Evolutionary conservation across 441 rosid genomes (phyloP), one percentile per base, ranked within the genome.

Genomic region (Populus tomentosa): DNA sequence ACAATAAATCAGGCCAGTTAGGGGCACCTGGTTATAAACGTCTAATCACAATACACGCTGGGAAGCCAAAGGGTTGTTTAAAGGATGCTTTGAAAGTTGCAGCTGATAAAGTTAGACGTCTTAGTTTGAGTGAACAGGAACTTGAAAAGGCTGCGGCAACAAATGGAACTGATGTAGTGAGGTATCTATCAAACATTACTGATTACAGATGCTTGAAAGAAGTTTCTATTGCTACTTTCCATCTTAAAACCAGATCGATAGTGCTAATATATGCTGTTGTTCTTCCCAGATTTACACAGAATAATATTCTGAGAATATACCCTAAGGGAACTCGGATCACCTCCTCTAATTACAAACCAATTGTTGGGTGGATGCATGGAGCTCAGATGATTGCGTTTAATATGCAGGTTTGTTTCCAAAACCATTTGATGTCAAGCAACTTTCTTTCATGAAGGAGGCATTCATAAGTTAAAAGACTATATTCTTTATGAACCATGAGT

Each of bases 381-480:
- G 97, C 98, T 85, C 99, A 94, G 84, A 95, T 95, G 98, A 95
- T 95, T 71, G 99, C 99, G 53, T 94, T 94, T 77, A 94, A 95
- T 79, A 94, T 95, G 99, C 99, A 95, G 98, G 99, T 95, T 56
- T 74, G 66, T 23, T 24, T 24, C 32, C 32, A 3, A 30, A 30
- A 10, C 14, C 38, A 20, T 68, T 7, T 68, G 42, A 68, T 20
- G n/a, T 16, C 11, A 68, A 3, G 42, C 7, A 68, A 18, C 36
- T 68, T 59, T 14, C n/a, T 56, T 56, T 24, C 59, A 66, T 42
- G 28, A 18, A 30, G 36, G 23, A n/a, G 46, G 40, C 71, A 20
- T 11, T 59, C 38, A 42, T 9, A 24, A n/a, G 5, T 42, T 18
- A 9, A 74, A 72, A 18, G 28, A 18, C 61, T 18, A 53, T 16